Base-by-base conservation (phyloP, 768 basidiomycete genomes). In the Xerocomellus intermedius region DNA sequence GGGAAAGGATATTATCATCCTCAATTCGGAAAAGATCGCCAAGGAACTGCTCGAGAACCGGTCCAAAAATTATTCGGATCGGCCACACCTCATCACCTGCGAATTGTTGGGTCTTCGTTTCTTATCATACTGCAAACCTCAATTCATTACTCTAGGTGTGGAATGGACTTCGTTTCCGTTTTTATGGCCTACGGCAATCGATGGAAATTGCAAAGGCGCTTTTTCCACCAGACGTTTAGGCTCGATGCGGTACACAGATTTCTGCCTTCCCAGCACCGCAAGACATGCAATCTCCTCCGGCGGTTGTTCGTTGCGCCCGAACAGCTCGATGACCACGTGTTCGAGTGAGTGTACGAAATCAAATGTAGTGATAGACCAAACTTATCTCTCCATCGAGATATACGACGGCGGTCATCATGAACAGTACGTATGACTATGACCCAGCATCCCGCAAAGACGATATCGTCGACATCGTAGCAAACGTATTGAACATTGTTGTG, bases 391-490 rank as follows among this genome's bases (percentile, higher is more conserved):
- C 17, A n/a, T 44, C 16, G 7, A 55, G 54, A 32, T 52, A 47
- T 14, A 46, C 60, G 3, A 17, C 43, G 2, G 58, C 61, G 0
- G 9, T 63, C 3, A 52, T 62, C 6, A 19, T 62, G 42, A 62
- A 58, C 19, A 46, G 56, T 9, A 38, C 42, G 0, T 62, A 63
- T 9, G 54, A 63, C 41, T 62, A 62, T 22, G 53, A 52, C 17
- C 21, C 47, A 36, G 12, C 13, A 38, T 49, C 53, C 22, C n/a
- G 32, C 5, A 28, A 54, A 10, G 53, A 56, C 10, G 54, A 26
- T 12, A 17, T 51, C n/a, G 30, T 42, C 4, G 41, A 35, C 24
- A 46, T 41, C 3, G 30, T 17, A 2, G 22, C 33, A 17, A 41
- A 28, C 4, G 14, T 28, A 10, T 13, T 52, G 44, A 8, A 35